These are phyloP conservation scores for Huntiella omanensis DNA, from an alignment of 2,329 filamentous ascomycete species.

Conservation along the genomic window DNA sequence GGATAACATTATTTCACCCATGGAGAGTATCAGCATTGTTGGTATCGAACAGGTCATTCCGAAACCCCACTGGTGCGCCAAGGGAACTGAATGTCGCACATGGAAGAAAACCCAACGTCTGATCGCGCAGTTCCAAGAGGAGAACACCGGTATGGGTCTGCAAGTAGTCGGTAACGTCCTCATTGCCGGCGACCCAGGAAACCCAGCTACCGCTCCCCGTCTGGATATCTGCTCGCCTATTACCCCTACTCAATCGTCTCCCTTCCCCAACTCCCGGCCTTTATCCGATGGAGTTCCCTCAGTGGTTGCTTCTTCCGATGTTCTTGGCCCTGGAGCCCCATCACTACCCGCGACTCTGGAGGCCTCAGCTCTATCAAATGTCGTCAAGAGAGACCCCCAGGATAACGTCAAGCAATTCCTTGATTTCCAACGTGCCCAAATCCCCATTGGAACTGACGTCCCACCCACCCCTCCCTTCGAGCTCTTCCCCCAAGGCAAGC, in stretches of 20 bases:
- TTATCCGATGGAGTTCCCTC: slow-evolving; percentile 62
- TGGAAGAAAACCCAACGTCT: slow-evolving; percentile 64
- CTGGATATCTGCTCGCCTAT: slow-evolving; percentile 11
- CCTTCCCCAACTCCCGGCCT: slow-evolving; percentile 21
- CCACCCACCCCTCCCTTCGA: slow-evolving; percentile 53
- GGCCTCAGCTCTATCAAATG: slow-evolving; percentile 48
- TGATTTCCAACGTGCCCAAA: slow-evolving; percentile 52
- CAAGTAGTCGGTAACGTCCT: slow-evolving; percentile 42
- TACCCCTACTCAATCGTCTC: slow-evolving; percentile 5
- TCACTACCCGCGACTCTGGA: slow-evolving; percentile 48
- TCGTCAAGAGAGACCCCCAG: slow-evolving; percentile 62
- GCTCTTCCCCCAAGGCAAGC: slow-evolving; percentile 26
- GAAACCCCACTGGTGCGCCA: slow-evolving; percentile 66
- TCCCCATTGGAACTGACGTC: slow-evolving; percentile 30
- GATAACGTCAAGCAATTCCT: slow-evolving; percentile 89
- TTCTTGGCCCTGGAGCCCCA: slow-evolving; percentile 54
- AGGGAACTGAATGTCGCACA: slow-evolving; percentile 71
- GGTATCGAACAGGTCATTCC: slow-evolving; percentile 80
- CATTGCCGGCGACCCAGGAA: slow-evolving; percentile 61
- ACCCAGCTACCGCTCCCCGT: slow-evolving; percentile 40
- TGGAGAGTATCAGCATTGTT: slow-evolving; percentile 77
- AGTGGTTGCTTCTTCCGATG: slow-evolving; percentile 76
- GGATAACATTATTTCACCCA: slow-evolving; percentile 54
- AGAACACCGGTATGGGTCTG: slow-evolving; percentile 47
- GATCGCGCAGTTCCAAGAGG: slow-evolving; percentile 54